Percentiles rank a stretch among this genome's conserved stretches.
phyloP scores from a whole-genome alignment of 2,329 filamentous ascomycete genomes.

The Curvularia sp. region DNA sequence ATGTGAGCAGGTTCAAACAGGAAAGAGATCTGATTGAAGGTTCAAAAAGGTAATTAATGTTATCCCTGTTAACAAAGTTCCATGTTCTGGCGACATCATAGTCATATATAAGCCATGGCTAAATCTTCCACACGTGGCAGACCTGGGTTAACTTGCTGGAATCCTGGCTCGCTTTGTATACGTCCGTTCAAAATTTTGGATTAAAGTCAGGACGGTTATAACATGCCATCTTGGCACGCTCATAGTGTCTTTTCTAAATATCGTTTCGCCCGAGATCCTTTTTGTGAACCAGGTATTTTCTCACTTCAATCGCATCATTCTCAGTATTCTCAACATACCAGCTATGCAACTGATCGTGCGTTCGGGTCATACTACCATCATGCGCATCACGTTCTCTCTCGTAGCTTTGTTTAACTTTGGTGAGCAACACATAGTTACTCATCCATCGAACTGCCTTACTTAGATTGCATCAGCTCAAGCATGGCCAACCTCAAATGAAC shows the following conservation, averaged over 20 bases:
- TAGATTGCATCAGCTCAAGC: conserved; percentile 20
- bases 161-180: conserved; percentile 37
- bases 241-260: conserved; percentile 30
- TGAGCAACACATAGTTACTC: conserved; percentile 9
- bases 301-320: background rate
- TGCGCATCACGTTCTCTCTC: conserved; percentile 31
- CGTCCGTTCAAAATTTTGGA: conserved; percentile 25
- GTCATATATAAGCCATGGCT: conserved; percentile 30
- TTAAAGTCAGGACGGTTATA: conserved; percentile 27
- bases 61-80: conserved; percentile 15
- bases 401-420: conserved; percentile 32
- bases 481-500: conserved; percentile 19
- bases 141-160: conserved; percentile 24
- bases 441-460: background rate
- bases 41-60: conserved; percentile 32
- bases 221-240: conserved; percentile 37
- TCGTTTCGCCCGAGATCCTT: conserved; percentile 25
- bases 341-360: background rate
- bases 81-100: conserved; percentile 12
- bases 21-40: conserved; percentile 11
- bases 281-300: conserved; percentile 12
- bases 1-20: conserved; percentile 23
- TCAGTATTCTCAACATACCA: background rate
- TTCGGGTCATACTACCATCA: conserved; percentile 13
- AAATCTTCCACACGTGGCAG: conserved; percentile 40